Conservation (phyloP, 176 grass and related monocot species). For the Oryza coarctata region DNA sequence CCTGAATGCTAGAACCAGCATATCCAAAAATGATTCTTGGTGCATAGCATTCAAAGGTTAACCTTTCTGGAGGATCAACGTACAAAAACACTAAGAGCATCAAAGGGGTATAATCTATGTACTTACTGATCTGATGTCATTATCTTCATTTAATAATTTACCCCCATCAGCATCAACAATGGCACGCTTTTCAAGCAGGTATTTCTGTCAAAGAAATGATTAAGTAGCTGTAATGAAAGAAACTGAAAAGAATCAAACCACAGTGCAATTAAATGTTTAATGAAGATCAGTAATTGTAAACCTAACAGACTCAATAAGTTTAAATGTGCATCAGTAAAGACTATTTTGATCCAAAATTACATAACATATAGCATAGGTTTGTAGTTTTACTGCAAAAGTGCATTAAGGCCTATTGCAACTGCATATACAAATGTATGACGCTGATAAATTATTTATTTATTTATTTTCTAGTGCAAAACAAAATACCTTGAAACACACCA, state of each 20-base stretch:
- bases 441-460: too few relatives aligned
- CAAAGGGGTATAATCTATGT: slow-evolving; percentile 18
- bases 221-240: background rate
- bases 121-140: slow-evolving; percentile 92
- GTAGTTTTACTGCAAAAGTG: slow-evolving; percentile 4
- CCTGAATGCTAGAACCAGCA: slow-evolving; percentile 26
- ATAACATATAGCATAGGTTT: background rate
- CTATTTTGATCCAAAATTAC: background rate
- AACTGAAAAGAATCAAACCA: slow-evolving; percentile 10
- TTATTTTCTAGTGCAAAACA: background rate
- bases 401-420: background rate
- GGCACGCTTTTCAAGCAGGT: slow-evolving; percentile 86
- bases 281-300: background rate
- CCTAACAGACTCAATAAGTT: slow-evolving; percentile 21
- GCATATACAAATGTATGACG: too few relatives aligned
- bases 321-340: slow-evolving; percentile 10
- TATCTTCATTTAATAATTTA: slow-evolving; percentile 94
- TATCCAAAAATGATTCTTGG: slow-evolving; percentile 2
- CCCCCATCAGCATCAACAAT: slow-evolving; percentile 73
- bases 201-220: slow-evolving; percentile 59
- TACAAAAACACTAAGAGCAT: slow-evolving; percentile 16
- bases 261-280: background rate
- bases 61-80: slow-evolving; percentile 2
- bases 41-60: background rate
- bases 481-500: background rate